These are phyloP conservation scores for Ustilago shanxiensis DNA, from an alignment of 1,284 basidiomycete species.

Conservation along the genomic window DNA sequence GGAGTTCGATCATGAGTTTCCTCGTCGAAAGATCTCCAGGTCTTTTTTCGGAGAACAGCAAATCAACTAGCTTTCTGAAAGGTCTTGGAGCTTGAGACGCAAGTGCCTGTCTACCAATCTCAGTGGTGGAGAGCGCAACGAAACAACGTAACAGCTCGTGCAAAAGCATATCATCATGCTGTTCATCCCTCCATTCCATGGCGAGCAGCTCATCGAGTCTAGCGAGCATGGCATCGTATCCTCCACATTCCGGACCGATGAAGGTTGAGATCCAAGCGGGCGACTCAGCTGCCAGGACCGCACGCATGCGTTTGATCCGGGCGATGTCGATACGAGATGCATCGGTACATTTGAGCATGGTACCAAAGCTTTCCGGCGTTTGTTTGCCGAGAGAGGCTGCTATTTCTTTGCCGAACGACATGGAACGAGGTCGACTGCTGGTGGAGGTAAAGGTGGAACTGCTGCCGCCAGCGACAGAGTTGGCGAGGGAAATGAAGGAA, in stretches of 20 bases:
- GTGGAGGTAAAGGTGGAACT: not conserved
- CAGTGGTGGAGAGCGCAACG: conserved; percentile 90
- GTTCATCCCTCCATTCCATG: conserved; percentile 98
- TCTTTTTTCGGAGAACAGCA: conserved; percentile 96
- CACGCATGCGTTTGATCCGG: conserved; percentile 61
- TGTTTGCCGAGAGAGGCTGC: conserved; percentile 37
- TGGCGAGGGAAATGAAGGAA: conserved; percentile 41
- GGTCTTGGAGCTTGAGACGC: conserved; percentile 86
- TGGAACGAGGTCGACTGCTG: conserved; percentile 25
- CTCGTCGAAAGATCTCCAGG: conserved; percentile 91
- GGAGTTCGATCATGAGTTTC: conserved; percentile 87
- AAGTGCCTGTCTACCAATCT: conserved; percentile 79
- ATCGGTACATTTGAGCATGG: conserved; percentile 56
- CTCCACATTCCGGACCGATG: conserved; percentile 77
- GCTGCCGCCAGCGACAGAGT: conserved; percentile 23
- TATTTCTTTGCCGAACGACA: conserved; percentile 48
- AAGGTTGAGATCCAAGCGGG: conserved; percentile 92
- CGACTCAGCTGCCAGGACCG: conserved; percentile 61
- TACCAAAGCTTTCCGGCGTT: conserved; percentile 53
- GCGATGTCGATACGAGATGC: conserved; percentile 46
- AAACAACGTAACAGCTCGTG: conserved; percentile 93
- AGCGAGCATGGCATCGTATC: conserved; percentile 85
- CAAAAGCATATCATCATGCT: conserved; percentile 93
- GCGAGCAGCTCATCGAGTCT: conserved; percentile 91
- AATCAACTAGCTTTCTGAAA: conserved; percentile 82